Evolutionary conservation across 345 rosid species (phyloP).

Genomic region (Gossypium australe): DNA sequence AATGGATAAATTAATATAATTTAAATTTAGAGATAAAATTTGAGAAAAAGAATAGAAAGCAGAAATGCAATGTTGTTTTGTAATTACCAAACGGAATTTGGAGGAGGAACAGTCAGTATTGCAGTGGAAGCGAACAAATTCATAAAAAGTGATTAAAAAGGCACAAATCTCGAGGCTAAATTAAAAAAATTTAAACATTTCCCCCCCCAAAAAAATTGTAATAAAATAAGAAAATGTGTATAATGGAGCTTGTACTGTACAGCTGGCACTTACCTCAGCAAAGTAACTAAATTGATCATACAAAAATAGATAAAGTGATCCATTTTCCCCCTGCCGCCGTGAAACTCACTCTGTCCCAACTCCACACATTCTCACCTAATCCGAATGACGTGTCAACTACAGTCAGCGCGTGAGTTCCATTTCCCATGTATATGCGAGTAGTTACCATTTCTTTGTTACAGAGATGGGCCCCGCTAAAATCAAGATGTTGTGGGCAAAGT

Average conservation of each 20-base stretch:
- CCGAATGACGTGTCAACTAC: background rate
- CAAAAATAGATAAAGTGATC: constrained; percentile 9
- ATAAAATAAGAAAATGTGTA: background rate
- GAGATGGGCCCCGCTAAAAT: background rate
- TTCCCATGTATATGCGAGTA: background rate
- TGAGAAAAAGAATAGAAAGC: no score
- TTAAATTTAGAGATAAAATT: no score
- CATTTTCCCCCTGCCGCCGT: background rate
- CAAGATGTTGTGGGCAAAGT: constrained; percentile 18
- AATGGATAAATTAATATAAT: no score
- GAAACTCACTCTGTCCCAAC: background rate
- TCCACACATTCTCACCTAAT: background rate
- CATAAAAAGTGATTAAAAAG: background rate
- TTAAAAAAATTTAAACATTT: background rate
- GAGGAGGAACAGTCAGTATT: background rate
- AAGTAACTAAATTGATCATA: constrained; percentile 7
- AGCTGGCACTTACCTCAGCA: constrained; percentile 29
- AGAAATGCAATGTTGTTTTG: no score
- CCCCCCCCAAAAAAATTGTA: constrained; percentile 4
- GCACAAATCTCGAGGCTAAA: constrained; percentile 9
- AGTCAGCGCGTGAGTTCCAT: background rate
- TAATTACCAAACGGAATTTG: no score
- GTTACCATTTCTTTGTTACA: background rate
- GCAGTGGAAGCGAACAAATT: background rate
- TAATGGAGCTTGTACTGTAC: constrained; percentile 16